Conservation (phyloP, 2,329 filamentous ascomycete genomes). For the Arachnopeziza araneosa region DNA sequence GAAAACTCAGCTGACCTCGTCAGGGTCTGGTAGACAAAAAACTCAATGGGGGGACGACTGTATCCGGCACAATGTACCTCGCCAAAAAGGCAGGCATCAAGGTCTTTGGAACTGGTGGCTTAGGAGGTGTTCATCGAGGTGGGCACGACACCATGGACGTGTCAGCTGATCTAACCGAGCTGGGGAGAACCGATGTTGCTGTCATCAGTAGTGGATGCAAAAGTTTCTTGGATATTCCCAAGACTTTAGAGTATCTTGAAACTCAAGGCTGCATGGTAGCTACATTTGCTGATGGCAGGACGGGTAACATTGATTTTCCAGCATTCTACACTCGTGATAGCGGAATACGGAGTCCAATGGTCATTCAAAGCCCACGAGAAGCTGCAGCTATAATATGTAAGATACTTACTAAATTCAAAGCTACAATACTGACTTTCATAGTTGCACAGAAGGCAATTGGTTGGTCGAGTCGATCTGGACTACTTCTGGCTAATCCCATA, state of each 20-base stretch:
- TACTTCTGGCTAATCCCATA: slow-evolving; percentile 82
- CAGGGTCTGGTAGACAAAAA: slow-evolving; percentile 28
- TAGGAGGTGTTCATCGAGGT: slow-evolving; percentile 90
- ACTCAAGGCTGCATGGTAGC: slow-evolving; percentile 74
- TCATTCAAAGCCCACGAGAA: slow-evolving; percentile 69
- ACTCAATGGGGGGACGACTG: slow-evolving; percentile 85
- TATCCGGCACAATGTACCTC: slow-evolving; percentile 88
- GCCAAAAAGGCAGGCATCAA: slow-evolving; percentile 82
- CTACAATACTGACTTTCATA: slow-evolving; percentile 24
- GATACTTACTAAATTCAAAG: slow-evolving; percentile 23
- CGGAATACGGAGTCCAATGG: slow-evolving; percentile 70
- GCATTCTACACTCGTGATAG: slow-evolving; percentile 91
- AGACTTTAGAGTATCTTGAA: slow-evolving; percentile 75
- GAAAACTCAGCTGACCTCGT: background rate
- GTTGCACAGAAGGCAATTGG: slow-evolving; percentile 46
- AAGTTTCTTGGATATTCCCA: slow-evolving; percentile 87
- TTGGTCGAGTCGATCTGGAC: slow-evolving; percentile 50
- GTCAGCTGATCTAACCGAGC: slow-evolving; percentile 89
- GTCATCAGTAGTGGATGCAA: slow-evolving; percentile 91
- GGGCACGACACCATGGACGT: slow-evolving; percentile 86
- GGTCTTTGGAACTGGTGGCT: slow-evolving; percentile 89
- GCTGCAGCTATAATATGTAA: slow-evolving; percentile 80
- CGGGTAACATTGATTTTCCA: slow-evolving; percentile 73
- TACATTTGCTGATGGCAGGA: slow-evolving; percentile 81
- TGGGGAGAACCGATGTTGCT: slow-evolving; percentile 81